Base-by-base conservation (phyloP, 495 filamentous ascomycete species). In the Penicillium dipodomyicola region DNA sequence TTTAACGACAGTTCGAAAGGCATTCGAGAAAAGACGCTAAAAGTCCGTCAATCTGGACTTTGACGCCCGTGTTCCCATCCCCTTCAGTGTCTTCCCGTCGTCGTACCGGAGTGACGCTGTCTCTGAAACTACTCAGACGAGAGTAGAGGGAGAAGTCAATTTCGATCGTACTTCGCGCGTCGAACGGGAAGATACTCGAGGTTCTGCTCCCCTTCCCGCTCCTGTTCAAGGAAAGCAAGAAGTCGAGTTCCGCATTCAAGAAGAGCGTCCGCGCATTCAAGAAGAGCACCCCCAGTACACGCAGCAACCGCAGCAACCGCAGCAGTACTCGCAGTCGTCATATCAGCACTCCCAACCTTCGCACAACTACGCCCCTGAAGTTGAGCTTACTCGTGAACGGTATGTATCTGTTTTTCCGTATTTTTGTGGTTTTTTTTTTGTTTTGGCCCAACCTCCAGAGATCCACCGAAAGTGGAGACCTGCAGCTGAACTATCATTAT, bases 11-110 rank as follows among this genome's bases (percentile, higher is more conserved):
- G 78, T 83, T 90, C 90, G 90, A 87, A 88, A 93, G 90, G 88
- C 85, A 86, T 90, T 85, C 87, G 86, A 92, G 91, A 90, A 91
- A 82, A 85, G 84, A 84, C 86, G 84, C 84, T 84, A 72, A 76
- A 85, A 86, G 82, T 84, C 86, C 84, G 93, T 80, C 91, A 97
- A 93, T 80, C 93, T 97, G 92, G 93, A 96, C 88, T 97, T 96
- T 91, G 92, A 97, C 89, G 92, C 92, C 81, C 89, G 91, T 76
- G 90, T 97, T 77, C 93, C 93, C 80, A 95, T 97, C 78, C 93
- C 93, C 77, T 93, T 96, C 86, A 96, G 92, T 87, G 87, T 97
- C 87, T 96, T 97, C 87, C 93, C 93, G 81, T 96, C 91, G 73
- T 89, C 93, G 76, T 97, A 96, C 84, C 86, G 88, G 86, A 87